Base-by-base conservation (phyloP, 805 yeast species). In the Candida lessepsii region DNA sequence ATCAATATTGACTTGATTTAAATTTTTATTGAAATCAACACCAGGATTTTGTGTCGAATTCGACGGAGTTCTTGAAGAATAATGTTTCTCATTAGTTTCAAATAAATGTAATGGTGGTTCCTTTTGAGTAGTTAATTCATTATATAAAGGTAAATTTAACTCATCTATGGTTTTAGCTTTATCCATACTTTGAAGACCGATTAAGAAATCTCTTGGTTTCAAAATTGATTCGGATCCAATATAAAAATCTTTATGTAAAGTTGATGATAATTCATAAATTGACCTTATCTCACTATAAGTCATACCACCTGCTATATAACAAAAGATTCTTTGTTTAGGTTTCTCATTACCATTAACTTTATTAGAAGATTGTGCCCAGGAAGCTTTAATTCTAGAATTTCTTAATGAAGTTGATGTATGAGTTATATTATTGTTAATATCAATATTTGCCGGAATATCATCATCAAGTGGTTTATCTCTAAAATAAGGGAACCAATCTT, bases 301-400 rank as follows among this genome's bases (percentile, higher is more conserved):
- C 15, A 86, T 62, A 7, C 98, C 99, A 16, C 99, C 99, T 2
- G 95, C 83, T 19, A 88, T 75, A 54, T 80, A 93, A 41, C 89
- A 77, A 48, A 90, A 76, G 6, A 90, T 69, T 36, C 93, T 69
- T 55, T 87, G 96, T 48, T 80, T 62, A 4, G 36, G 3, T 17
- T 11, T 16, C n/a, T 56, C 46, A 5, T 51, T 19, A 9, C 30
- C 21, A 24, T 31, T 39, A 4, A 49, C 35, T 24, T 46, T n/a
- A n/a, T n/a, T 52, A 31, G 37, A 57, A 3, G 66, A 54, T 28
- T 75, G 78, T 3, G 88, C 85, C 93, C 93, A 85, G 0, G 83
- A 77, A 0, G 91, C 88, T 46, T 81, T 77, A 51, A 83, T 86
- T 29, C 85, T 71, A 6, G 84, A 80, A 52, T 82, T 83, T 49